Evolutionary conservation across 192 early-diverging fungal species (phyloP), one percentile per base, ranked within the genome.

Genomic region (Backusella luteola): DNA sequence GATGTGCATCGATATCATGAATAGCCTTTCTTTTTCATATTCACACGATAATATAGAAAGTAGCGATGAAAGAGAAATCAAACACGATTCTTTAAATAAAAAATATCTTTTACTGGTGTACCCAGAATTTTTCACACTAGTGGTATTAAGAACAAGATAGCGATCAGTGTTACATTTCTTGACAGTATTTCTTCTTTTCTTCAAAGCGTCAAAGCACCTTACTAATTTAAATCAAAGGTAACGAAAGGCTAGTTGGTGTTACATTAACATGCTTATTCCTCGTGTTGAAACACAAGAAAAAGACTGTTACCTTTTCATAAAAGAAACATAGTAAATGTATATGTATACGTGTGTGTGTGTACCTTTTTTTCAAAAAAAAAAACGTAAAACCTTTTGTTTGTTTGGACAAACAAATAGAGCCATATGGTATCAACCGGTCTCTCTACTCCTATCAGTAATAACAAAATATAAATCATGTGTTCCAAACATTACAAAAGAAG

Each of bases 191-290:
- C 19, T 49, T 49, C 15, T 49, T 49, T 49, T 49, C 46, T 7
- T 49, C 46, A 49, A 19, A 49, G 46, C 46, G 46, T 49, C 46
- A 49, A 49, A 49, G 46, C 46, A 49, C 46, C 7, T 49, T 49
- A 49, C 46, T 49, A 49, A 49, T 49, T 17, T n/a, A 49, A 49
- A 49, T 49, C 5, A 49, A 49, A 49, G 42, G 46, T 63, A 63
- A 29, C 56, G 26, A 63, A 11, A 63, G 56, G 9, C 56, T 63
- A 11, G 56, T 63, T 63, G 3, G 56, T 63, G 26, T 29, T 63
- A 63, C 56, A 63, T 63, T 63, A 63, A 63, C 56, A 63, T 63
- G 56, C 56, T 63, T 29, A 11, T 63, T 63, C 56, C 56, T 63
- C 56, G 23, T 26, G 56, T 23, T 63, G 56, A 29, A 4, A 63